phyloP scores from a whole-genome alignment of 352 stramenopile genomes.

The Globisporangium spiculum region DNA sequence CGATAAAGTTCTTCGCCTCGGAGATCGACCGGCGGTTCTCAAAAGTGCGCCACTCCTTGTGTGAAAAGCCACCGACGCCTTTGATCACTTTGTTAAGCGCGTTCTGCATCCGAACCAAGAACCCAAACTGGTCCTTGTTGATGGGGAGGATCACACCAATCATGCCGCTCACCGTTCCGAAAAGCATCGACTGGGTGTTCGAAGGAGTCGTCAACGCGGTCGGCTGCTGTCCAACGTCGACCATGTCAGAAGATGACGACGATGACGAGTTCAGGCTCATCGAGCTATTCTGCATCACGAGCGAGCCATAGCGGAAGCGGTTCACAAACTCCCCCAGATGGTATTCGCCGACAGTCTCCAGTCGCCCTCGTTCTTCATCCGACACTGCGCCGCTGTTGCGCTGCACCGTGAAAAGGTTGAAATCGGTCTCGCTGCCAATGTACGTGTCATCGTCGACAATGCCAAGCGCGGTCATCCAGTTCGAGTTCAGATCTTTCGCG shows the following conservation, averaged over 20 bases:
- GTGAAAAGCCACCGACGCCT: constrained; percentile 90
- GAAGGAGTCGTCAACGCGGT: not conserved
- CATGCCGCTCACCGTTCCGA: constrained; percentile 95
- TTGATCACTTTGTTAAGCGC: constrained; percentile 88
- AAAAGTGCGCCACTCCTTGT: constrained; percentile 93
- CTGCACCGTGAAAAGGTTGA: constrained; percentile 95
- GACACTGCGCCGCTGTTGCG: constrained; percentile 90
- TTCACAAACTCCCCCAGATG: constrained; percentile 97
- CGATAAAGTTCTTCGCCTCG: constrained; percentile 92
- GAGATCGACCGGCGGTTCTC: constrained; percentile 83
- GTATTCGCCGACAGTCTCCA: constrained; percentile 94
- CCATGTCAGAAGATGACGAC: constrained; percentile 37
- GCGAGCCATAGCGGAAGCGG: constrained; percentile 92
- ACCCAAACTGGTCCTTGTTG: constrained; percentile 89
- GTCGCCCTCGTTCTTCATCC: constrained; percentile 90
- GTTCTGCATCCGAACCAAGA: constrained; percentile 88
- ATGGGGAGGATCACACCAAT: constrained; percentile 93
- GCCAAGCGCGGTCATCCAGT: constrained; percentile 94
- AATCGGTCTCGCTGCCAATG: constrained; percentile 93
- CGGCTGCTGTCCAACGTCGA: constrained; percentile 36
- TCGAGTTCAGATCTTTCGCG: constrained; percentile 94
- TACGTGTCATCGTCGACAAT: constrained; percentile 95
- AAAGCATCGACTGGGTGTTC: constrained; percentile 79
- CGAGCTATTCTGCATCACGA: constrained; percentile 92
- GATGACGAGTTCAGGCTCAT: not conserved